phyloP scores from a whole-genome alignment of 192 early-diverging fungal species.

The Backusella circina region DNA sequence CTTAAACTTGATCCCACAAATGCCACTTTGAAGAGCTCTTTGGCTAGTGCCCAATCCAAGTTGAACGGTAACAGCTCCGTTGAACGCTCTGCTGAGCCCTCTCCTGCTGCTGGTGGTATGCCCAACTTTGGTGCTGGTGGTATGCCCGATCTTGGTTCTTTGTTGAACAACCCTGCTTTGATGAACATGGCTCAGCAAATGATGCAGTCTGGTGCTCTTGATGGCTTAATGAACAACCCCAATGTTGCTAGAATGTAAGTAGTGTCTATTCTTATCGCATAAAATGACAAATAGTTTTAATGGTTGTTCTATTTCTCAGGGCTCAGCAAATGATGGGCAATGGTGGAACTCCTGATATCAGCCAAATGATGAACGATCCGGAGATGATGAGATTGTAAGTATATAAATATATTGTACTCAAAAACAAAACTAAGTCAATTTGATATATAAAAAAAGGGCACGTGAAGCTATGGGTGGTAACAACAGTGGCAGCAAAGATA shows the following conservation, averaged over 20 bases:
- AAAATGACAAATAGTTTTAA: not conserved
- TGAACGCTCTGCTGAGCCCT: constrained; percentile 26
- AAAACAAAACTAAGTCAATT: not conserved
- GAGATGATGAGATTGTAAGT: constrained; percentile 50
- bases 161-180: constrained; percentile 92
- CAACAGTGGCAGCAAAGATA: not conserved
- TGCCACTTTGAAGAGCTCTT: constrained; percentile 71
- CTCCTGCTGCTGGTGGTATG: constrained; percentile 36
- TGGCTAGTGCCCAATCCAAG: constrained; percentile 66
- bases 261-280: not conserved
- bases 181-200: constrained; percentile 96
- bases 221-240: constrained; percentile 89
- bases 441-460: constrained; percentile 7
- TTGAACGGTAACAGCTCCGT: constrained; percentile 29
- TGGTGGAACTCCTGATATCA: constrained; percentile 51
- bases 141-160: constrained; percentile 63
- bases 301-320: constrained; percentile 39
- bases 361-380: constrained; percentile 75
- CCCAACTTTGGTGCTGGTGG: constrained; percentile 35
- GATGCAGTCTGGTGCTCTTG: constrained; percentile 81
- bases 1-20: constrained; percentile 82
- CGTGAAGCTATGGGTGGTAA: constrained; percentile 2
- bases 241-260: constrained; percentile 78
- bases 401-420: no score
- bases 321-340: constrained; percentile 76